Conservation (phyloP, 768 basidiomycete genomes). For the Tricholoma hemisulphureum region DNA sequence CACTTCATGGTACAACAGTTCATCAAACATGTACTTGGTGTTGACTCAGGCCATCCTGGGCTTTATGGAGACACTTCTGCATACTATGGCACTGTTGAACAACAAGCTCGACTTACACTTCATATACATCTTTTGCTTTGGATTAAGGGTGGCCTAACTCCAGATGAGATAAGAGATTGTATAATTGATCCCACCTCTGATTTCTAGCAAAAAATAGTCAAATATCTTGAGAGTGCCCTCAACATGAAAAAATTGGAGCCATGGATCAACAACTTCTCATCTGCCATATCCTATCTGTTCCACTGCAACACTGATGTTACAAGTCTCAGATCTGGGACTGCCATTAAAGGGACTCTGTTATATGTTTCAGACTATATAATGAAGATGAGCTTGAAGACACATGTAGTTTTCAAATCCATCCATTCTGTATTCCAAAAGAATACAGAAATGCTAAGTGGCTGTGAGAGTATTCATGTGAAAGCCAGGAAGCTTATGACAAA, state of each 20-base stretch:
- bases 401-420: constrained; percentile 34
- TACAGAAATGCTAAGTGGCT: constrained; percentile 18
- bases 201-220: constrained; percentile 5
- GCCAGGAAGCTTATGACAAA: constrained; percentile 32
- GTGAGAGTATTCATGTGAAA: constrained; percentile 11
- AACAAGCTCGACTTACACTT: too few relatives aligned
- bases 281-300: constrained; percentile 30
- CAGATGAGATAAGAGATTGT: neutral
- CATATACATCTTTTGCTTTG: too few relatives aligned
- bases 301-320: constrained; percentile 40
- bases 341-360: constrained; percentile 35
- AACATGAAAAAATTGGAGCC: constrained; percentile 33
- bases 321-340: constrained; percentile 37
- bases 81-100: too few relatives aligned
- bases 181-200: constrained; percentile 8
- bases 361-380: constrained; percentile 46
- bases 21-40: constrained; percentile 29
- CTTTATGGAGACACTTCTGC: too few relatives aligned
- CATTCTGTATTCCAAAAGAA: constrained; percentile 24
- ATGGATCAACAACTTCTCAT: constrained; percentile 35
- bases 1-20: constrained; percentile 29
- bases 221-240: constrained; percentile 11
- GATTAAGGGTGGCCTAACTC: too few relatives aligned
- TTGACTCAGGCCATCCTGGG: constrained; percentile 15
- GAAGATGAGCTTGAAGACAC: constrained; percentile 37